Conservation (phyloP, 73 alveolate species). For the Uronychia binucleata region DNA sequence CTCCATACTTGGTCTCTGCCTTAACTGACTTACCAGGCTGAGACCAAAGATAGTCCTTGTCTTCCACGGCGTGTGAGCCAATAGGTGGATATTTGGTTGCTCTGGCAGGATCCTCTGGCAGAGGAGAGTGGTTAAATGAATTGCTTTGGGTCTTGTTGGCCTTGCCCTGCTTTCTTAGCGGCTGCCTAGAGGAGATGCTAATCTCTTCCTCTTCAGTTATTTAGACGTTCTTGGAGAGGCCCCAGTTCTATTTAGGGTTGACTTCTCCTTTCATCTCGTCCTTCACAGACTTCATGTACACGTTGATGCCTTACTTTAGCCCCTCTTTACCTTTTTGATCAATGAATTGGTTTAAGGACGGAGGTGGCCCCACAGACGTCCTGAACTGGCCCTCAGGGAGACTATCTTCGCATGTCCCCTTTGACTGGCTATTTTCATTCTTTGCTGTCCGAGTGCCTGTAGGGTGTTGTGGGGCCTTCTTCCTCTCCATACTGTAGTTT, state of each 20-base stretch:
- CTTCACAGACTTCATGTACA: neutral
- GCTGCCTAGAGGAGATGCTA: no score
- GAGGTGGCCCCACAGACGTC: neutral
- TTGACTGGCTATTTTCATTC: neutral
- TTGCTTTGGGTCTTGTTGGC: neutral
- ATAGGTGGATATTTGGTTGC: neutral
- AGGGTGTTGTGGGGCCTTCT: neutral
- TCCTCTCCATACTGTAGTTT: slow-evolving; percentile 11
- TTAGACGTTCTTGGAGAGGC: neutral
- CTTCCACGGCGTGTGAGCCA: no score
- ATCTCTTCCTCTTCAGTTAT: neutral
- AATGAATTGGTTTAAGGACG: neutral
- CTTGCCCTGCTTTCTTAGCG: no score
- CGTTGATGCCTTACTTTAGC: no score
- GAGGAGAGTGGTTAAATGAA: neutral
- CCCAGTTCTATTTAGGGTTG: neutral
- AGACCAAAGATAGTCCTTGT: no score
- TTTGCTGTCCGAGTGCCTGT: neutral
- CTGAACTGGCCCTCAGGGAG: neutral
- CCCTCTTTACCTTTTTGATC: neutral
- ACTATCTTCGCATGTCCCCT: neutral
- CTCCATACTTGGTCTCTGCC: neutral
- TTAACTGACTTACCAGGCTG: no score
- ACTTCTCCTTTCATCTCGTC: neutral
- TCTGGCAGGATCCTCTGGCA: neutral